phyloP scores from a whole-genome alignment of 306 rosid genomes.

The Sphenostylis stenocarpa region DNA sequence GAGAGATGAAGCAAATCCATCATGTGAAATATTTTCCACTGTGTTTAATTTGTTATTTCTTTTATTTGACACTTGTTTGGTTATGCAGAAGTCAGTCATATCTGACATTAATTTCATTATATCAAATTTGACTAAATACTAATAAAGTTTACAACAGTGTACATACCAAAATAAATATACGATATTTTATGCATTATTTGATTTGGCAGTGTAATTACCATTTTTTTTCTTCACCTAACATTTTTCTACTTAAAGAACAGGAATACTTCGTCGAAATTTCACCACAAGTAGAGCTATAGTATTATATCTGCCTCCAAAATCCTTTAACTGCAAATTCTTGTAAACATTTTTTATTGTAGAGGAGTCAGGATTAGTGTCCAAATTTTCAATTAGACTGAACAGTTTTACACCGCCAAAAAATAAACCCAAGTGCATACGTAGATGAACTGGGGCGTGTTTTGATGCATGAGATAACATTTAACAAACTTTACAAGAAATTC shows the following conservation, averaged over 20 bases:
- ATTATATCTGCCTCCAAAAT: constrained; percentile 19
- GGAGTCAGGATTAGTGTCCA: constrained; percentile 41
- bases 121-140: too few species aligned
- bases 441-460: constrained; percentile 9
- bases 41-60: too few species aligned
- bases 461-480: constrained; percentile 9
- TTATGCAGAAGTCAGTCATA: too few species aligned
- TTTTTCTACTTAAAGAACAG: not conserved
- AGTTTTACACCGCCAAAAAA: constrained; percentile 23
- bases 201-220: not conserved
- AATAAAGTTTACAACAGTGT: too few species aligned
- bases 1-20: too few species aligned
- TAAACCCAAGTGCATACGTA: constrained; percentile 13
- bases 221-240: not conserved
- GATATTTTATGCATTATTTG: not conserved
- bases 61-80: too few species aligned
- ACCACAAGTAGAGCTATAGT: constrained; percentile 3
- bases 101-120: too few species aligned
- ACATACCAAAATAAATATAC: not conserved
- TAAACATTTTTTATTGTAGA: constrained; percentile 30
- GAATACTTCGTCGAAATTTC: not conserved
- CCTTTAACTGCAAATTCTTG: constrained; percentile 28
- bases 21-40: too few species aligned
- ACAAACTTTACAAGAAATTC: constrained; percentile 25
- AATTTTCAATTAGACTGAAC: constrained; percentile 27